phyloP scores from a whole-genome alignment of 1,284 basidiomycete genomes.

The Ustilago bromivora region DNA sequence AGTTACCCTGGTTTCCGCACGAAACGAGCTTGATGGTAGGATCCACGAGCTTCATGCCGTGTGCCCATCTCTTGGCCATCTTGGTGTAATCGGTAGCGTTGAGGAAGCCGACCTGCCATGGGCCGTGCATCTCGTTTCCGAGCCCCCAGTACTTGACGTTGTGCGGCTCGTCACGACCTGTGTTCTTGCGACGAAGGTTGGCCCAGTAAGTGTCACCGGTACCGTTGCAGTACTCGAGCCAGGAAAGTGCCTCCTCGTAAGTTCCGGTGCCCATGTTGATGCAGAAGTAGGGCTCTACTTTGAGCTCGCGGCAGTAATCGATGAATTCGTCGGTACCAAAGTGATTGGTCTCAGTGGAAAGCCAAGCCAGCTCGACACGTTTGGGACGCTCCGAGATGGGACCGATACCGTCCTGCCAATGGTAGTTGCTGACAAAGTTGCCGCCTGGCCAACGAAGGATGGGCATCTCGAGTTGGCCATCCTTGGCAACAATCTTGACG shows the following conservation, averaged over 20 bases:
- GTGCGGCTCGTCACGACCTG: conserved; percentile 76
- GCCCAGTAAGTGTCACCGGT: conserved; percentile 75
- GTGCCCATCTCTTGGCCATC: conserved; percentile 77
- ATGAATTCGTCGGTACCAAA: conserved; percentile 77
- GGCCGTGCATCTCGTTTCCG: conserved; percentile 74
- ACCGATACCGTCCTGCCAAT: conserved; percentile 78
- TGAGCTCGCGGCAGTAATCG: conserved; percentile 71
- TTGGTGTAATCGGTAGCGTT: conserved; percentile 75
- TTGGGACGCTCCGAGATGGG: conserved; percentile 74
- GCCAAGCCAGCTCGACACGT: conserved; percentile 77
- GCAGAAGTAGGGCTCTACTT: conserved; percentile 76
- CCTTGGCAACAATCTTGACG: conserved; percentile 71
- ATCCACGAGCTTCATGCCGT: conserved; percentile 76
- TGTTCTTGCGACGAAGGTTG: conserved; percentile 75
- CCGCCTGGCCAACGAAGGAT: conserved; percentile 76
- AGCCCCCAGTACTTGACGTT: conserved; percentile 73
- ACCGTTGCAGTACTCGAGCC: conserved; percentile 78
- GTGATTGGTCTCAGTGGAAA: conserved; percentile 76
- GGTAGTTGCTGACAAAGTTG: conserved; percentile 75
- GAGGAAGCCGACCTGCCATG: conserved; percentile 78
- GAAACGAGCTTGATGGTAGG: conserved; percentile 75
- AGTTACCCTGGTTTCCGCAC: conserved; percentile 75
- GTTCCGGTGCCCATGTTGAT: conserved; percentile 78
- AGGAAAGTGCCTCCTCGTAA: conserved; percentile 76
- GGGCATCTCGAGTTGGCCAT: conserved; percentile 74